Evolutionary conservation across 192 early-diverging fungal genomes (phyloP).

Genomic region (Thoreauomyces humboldtii): DNA sequence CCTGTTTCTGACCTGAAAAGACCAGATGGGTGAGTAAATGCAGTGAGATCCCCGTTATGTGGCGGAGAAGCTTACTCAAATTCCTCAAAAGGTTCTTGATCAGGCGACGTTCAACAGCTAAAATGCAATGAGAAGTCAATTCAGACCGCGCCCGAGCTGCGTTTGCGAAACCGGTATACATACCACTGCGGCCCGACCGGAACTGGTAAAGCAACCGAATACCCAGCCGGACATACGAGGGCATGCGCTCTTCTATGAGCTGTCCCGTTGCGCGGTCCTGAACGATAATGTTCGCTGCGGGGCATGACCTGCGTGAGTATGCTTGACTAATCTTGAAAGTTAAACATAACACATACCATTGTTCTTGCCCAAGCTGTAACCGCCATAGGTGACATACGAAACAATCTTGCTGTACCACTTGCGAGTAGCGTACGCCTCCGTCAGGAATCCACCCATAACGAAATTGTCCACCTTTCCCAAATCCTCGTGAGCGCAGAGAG

Average conservation of each 20-base stretch:
- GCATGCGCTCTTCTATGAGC: conserved; percentile 74
- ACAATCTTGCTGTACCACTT: conserved; percentile 69
- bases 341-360: conserved; percentile 37
- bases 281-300: conserved; percentile 70
- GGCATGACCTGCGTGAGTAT: neutral
- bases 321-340: no score
- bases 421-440: conserved; percentile 69
- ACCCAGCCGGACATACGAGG: conserved; percentile 71
- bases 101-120: conserved; percentile 31
- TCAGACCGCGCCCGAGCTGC: no score
- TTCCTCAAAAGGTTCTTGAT: conserved; percentile 39
- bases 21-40: conserved; percentile 25
- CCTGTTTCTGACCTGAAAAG: conserved; percentile 56
- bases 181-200: conserved; percentile 43
- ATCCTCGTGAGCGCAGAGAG: conserved; percentile 67
- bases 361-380: conserved; percentile 57
- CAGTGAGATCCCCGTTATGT: conserved; percentile 26
- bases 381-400: conserved; percentile 62
- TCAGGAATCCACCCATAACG: conserved; percentile 73
- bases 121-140: no score
- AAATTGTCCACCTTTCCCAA: conserved; percentile 67
- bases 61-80: conserved; percentile 32
- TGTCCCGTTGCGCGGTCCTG: conserved; percentile 67
- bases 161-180: neutral
- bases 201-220: conserved; percentile 74